Evolutionary conservation across 768 basidiomycete species (phyloP).

Genomic region (Gymnopilus junonius): DNA sequence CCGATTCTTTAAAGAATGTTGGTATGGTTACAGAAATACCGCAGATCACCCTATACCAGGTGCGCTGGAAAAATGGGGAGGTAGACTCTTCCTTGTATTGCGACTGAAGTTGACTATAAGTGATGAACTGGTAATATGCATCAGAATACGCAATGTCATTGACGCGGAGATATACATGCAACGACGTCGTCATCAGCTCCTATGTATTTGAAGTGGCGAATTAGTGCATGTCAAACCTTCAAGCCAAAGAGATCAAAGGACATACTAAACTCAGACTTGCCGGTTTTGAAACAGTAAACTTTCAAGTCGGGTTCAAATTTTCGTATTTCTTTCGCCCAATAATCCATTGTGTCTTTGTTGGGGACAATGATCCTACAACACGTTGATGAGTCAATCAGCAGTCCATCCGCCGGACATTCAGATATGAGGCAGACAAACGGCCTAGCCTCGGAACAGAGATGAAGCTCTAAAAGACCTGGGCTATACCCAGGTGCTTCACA

Average conservation of each 20-base stretch:
- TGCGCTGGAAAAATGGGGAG: neutral
- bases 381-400: neutral
- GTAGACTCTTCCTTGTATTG: neutral
- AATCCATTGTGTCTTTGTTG: neutral
- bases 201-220: neutral
- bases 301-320: neutral
- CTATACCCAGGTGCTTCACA: no score
- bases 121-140: neutral
- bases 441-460: no score
- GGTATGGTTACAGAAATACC: neutral
- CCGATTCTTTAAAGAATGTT: no score
- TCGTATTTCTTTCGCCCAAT: neutral
- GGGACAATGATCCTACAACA: neutral
- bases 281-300: neutral
- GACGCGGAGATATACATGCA: neutral
- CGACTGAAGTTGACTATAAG: neutral
- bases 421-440: no score
- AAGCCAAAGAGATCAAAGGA: neutral
- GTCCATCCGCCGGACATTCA: no score
- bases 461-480: no score
- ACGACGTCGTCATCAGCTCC: slow-evolving; percentile 1
- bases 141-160: neutral
- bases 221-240: neutral
- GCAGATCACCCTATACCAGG: neutral
- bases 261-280: neutral